Base-by-base conservation (phyloP, 2,329 filamentous ascomycete genomes). In the Paracamarosporium sp. region DNA sequence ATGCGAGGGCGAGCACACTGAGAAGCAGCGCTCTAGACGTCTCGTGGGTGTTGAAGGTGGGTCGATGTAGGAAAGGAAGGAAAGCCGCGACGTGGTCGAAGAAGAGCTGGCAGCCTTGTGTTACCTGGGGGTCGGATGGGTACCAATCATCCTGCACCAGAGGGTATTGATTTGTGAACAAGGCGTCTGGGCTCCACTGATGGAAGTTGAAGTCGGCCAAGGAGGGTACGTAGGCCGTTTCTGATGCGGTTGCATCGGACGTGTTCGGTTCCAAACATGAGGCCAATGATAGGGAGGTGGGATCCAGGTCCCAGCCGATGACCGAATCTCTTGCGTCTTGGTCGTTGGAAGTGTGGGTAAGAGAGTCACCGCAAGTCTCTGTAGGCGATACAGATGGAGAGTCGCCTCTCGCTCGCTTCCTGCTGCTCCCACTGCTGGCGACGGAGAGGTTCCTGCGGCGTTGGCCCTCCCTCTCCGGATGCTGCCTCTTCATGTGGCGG, bases 401-500 rank as follows among this genome's bases (percentile, higher is more conserved):
- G n/a, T 47, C 43, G 24, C 51, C 51, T 36, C 30, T 46, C 47
- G 51, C 41, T 30, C 30, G 20, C 45, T 40, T 47, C n/a, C 44
- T 41, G 17, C 33, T 38, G 13, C 40, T 36, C 13, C 48, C n/a
- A 30, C 50, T 44, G 50, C 30, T 47, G 40, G 38, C 7, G 13
- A 25, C 46, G 38, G 33, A 43, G 41, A 55, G 51, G n/a, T 62
- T 62, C 15, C 43, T 59, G 8, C 36, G 54, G 24, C 56, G 54
- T 17, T 46, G 44, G 9, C 50, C 56, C 17, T 59, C 30, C 15
- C 22, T 28, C 12, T 62, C 60, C 4, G 59, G 56, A 41, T 66
- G 64, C 53, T 66, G 62, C 31, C 62, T 59, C 38, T 62, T 67
- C 27, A 64, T 27, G 59, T 67, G 65, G 4, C 65, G 63, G n/a